These are phyloP conservation scores for Blastobotrys niveus DNA, from an alignment of 1,139 yeast genomes.

Conservation along the genomic window DNA sequence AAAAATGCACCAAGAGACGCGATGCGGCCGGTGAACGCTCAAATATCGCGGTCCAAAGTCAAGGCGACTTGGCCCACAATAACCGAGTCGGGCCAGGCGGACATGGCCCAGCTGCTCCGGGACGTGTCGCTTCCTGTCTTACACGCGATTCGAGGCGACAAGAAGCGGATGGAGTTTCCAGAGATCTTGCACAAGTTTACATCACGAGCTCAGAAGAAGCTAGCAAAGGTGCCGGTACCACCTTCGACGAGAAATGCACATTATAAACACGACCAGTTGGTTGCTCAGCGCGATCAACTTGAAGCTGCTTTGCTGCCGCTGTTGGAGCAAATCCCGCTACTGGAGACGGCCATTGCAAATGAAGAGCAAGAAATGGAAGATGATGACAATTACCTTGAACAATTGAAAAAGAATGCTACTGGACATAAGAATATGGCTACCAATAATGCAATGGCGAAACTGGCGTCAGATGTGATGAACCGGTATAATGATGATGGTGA, in stretches of 20 bases:
- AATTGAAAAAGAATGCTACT: slow-evolving; percentile 14
- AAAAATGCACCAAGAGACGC: neutral
- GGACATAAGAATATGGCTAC: slow-evolving; percentile 6
- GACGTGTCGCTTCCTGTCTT: slow-evolving; percentile 19
- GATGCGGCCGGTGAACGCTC: slow-evolving; percentile 10
- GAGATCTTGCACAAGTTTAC: slow-evolving; percentile 12
- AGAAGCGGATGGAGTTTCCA: slow-evolving; percentile 17
- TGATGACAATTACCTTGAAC: slow-evolving; percentile 16
- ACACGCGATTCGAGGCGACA: slow-evolving; percentile 20
- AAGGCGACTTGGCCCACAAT: slow-evolving; percentile 22
- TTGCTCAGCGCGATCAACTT: slow-evolving; percentile 19
- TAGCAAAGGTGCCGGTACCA: slow-evolving; percentile 22
- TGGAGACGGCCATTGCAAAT: slow-evolving; percentile 23
- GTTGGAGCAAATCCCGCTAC: slow-evolving; percentile 23
- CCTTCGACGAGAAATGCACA: slow-evolving; percentile 22
- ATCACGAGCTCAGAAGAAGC: slow-evolving; percentile 13
- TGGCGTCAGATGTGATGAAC: neutral
- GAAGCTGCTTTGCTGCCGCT: slow-evolving; percentile 24
- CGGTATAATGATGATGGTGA: neutral
- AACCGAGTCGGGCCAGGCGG: slow-evolving; percentile 19
- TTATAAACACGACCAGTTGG: slow-evolving; percentile 20
- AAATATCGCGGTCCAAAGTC: slow-evolving; percentile 16
- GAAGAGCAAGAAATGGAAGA: slow-evolving; percentile 17
- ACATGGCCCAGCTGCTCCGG: slow-evolving; percentile 18
- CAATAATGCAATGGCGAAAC: neutral